A percentile compares a stretch with the other conserved stretches of the same genome.
Evolutionary conservation across 805 yeast species (phyloP).

Genomic region (Ogataea dorogensis): DNA sequence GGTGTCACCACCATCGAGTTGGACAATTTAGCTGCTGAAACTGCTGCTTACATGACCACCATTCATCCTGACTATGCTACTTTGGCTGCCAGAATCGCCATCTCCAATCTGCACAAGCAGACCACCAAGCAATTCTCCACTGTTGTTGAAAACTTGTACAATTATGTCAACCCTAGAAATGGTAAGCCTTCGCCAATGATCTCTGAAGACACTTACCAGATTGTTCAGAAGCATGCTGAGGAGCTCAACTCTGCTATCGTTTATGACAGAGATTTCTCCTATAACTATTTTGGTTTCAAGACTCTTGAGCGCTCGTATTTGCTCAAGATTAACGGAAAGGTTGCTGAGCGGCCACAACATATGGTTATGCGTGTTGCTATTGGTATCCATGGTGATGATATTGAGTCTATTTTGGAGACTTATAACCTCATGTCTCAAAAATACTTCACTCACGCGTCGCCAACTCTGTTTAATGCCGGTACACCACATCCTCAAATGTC

Average conservation of each 20-base stretch:
- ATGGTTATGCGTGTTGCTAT: slow-evolving; percentile 60
- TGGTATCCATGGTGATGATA: slow-evolving; percentile 58
- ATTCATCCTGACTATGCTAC: slow-evolving; percentile 97
- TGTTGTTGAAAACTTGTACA: slow-evolving; percentile 69
- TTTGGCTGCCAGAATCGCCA: slow-evolving; percentile 93
- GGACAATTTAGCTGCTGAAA: slow-evolving; percentile 84
- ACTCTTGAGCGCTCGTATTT: slow-evolving; percentile 60
- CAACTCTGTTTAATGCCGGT: slow-evolving; percentile 62
- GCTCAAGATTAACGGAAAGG: slow-evolving; percentile 52
- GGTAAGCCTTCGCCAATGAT: slow-evolving; percentile 66
- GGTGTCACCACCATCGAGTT: slow-evolving; percentile 94
- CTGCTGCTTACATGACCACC: slow-evolving; percentile 97
- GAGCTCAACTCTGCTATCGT: slow-evolving; percentile 71
- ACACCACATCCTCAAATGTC: slow-evolving; percentile 61
- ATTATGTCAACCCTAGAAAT: slow-evolving; percentile 79
- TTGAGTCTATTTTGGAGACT: slow-evolving; percentile 51
- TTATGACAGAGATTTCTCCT: slow-evolving; percentile 62
- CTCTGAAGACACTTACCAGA: slow-evolving; percentile 59
- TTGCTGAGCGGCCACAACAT: slow-evolving; percentile 63
- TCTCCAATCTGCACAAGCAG: slow-evolving; percentile 91
- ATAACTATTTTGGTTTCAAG: slow-evolving; percentile 61
- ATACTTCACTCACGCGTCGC: slow-evolving; percentile 60
- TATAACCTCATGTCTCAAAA: slow-evolving; percentile 59
- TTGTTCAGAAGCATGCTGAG: slow-evolving; percentile 62
- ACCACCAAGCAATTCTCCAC: slow-evolving; percentile 83